Evolutionary conservation across 768 basidiomycete species (phyloP).

Genomic region (Pleurotus sapidus): DNA sequence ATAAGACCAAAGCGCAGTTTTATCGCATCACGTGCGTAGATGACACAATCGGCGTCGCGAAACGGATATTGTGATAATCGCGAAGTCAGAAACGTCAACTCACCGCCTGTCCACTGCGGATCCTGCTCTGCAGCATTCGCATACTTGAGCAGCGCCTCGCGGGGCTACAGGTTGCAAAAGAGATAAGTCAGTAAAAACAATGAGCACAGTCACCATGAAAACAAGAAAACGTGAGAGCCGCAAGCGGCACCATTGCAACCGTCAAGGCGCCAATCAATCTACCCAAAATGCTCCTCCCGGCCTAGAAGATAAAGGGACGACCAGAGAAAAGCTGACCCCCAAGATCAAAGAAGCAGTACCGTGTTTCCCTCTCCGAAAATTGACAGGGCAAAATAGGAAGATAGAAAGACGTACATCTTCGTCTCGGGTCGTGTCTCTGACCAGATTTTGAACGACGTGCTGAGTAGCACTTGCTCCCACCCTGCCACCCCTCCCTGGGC

Average conservation of each 20-base stretch:
- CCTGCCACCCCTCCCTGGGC: slow-evolving; percentile 90
- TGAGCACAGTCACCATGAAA: slow-evolving; percentile 6
- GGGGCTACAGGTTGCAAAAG: slow-evolving; percentile 60
- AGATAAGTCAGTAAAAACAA: slow-evolving; percentile 11
- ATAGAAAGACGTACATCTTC: slow-evolving; percentile 78
- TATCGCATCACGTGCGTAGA: slow-evolving; percentile 30
- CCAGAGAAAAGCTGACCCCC: background rate
- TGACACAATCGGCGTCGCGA: slow-evolving; percentile 10
- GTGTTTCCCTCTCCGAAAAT: background rate
- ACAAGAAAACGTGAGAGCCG: slow-evolving; percentile 16
- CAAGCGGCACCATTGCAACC: slow-evolving; percentile 12
- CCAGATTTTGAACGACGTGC: slow-evolving; percentile 93
- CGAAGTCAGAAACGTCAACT: slow-evolving; percentile 26
- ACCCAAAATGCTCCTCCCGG: background rate
- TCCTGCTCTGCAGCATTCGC: slow-evolving; percentile 75
- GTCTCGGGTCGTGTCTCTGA: slow-evolving; percentile 86
- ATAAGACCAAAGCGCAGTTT: slow-evolving; percentile 29
- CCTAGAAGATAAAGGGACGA: background rate
- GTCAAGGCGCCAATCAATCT: slow-evolving; percentile 11
- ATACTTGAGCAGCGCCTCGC: slow-evolving; percentile 94
- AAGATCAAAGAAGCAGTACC: slow-evolving; percentile 12
- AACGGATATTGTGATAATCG: slow-evolving; percentile 12
- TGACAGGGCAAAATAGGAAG: slow-evolving; percentile 10
- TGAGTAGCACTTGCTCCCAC: slow-evolving; percentile 97
- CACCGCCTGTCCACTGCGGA: slow-evolving; percentile 84